phyloP scores from a whole-genome alignment of 495 filamentous ascomycete genomes.

The Penicillium salamii region DNA sequence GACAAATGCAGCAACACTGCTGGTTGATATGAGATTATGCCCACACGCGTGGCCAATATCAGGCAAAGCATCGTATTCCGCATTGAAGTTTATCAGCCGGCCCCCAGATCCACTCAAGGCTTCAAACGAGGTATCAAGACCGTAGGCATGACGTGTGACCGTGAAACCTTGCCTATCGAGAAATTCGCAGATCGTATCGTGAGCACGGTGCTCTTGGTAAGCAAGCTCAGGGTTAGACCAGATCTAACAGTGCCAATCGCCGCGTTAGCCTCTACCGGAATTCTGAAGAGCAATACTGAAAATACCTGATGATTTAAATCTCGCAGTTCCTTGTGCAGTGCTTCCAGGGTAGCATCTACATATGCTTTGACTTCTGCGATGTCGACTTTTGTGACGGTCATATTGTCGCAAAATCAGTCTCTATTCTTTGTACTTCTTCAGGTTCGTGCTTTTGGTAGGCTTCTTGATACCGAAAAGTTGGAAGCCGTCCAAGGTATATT shows the following conservation, averaged over 20 bases:
- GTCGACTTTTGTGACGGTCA: constrained; percentile 16
- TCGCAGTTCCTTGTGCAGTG: constrained; percentile 24
- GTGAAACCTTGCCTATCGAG: constrained; percentile 52
- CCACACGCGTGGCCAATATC: constrained; percentile 66
- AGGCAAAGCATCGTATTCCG: constrained; percentile 55
- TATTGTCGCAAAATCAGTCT: constrained; percentile 54
- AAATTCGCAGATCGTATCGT: constrained; percentile 55
- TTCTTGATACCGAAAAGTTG: no score
- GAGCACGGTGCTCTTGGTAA: constrained; percentile 55
- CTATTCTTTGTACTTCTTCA: no score
- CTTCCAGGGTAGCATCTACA: constrained; percentile 24
- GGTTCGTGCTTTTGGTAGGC: no score
- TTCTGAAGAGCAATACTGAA: neutral
- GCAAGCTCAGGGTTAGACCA: constrained; percentile 61
- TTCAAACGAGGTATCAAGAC: constrained; percentile 39
- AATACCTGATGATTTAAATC: constrained; percentile 27
- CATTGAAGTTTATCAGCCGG: constrained; percentile 44
- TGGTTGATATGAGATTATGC: constrained; percentile 67
- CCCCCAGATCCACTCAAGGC: constrained; percentile 37
- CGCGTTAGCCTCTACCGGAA: neutral
- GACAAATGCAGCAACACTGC: constrained; percentile 57
- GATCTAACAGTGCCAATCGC: constrained; percentile 35
- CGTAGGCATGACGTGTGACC: constrained; percentile 53
- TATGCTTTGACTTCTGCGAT: constrained; percentile 28
- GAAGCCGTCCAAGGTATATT: neutral